A percentile compares a stretch with the other conserved stretches of the same genome.
Conservation (phyloP, 106 monocot species). For the Dendrobium officinale region DNA sequence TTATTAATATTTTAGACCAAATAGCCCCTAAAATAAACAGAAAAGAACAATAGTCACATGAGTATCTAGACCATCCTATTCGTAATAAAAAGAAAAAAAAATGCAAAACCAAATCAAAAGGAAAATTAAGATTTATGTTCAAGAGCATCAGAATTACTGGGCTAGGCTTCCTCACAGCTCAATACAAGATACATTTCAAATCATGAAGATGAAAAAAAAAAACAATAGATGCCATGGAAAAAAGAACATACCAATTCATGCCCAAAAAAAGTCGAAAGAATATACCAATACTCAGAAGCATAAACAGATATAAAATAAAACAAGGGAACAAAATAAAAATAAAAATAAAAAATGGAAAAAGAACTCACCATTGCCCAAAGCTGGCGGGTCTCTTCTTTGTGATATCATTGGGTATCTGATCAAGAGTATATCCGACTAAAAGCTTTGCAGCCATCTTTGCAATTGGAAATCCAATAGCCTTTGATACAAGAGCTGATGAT, state of each 20-base stretch:
- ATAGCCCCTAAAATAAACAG: too few species aligned
- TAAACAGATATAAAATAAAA: background rate
- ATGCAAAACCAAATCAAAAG: too few species aligned
- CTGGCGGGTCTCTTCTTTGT: slow-evolving; percentile 98
- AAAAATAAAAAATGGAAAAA: background rate
- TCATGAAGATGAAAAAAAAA: background rate
- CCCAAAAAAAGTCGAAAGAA: background rate
- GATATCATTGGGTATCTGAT: slow-evolving; percentile 98
- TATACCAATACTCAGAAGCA: background rate
- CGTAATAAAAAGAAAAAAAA: too few species aligned
- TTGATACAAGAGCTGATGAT: slow-evolving; percentile 87
- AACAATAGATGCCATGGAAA: background rate
- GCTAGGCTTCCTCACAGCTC: too few species aligned
- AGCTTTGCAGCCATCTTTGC: slow-evolving; percentile 97
- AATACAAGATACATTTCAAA: background rate
- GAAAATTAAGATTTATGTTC: too few species aligned
- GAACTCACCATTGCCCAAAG: slow-evolving; percentile 76
- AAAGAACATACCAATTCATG: background rate
- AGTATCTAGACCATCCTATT: too few species aligned
- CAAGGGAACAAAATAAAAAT: background rate
- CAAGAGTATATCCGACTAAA: slow-evolving; percentile 88
- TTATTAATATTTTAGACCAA: too few species aligned
- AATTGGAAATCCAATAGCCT: slow-evolving; percentile 96
- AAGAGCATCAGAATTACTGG: too few species aligned
- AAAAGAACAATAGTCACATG: too few species aligned